Base-by-base conservation (phyloP, 495 filamentous ascomycete species). In the Aspergillus sclerotioniger region DNA sequence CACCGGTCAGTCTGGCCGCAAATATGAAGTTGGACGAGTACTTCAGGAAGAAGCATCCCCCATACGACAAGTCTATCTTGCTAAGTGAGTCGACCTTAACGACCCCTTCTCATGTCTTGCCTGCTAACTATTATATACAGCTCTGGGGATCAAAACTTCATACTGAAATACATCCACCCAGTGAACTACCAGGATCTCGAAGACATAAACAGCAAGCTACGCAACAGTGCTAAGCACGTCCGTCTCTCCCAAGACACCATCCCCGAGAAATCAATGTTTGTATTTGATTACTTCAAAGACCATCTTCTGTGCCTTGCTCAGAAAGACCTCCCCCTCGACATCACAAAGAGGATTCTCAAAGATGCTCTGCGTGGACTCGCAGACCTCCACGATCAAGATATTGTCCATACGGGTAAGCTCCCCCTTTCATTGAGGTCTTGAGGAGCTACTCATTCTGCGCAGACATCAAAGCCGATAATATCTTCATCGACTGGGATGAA, bases 211-310 rank as follows among this genome's bases (percentile, higher is more conserved):
- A 62, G 69, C 45, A 60, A 62, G n/a, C 73, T 76, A 51, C 66
- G 68, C 25, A 64, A 61, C 45, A 66, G 66, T 66, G 63, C 50
- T 31, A 66, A 64, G 51, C 75, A 77, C 63, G 58, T 75, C 47
- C 66, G 72, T 37, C 71, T 69, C 19, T 53, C 70, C 20, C 54
- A 63, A 50, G 78, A 81, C 57, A 75, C 67, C 35, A 69, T 80
- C 53, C 76, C 78, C 3, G 74, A 75, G 17, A 66, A 71, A 59
- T 74, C 71, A 10, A 77, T 79, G 70, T 76, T 80, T 62, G 74
- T 80, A 52, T 79, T 73, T 52, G 68, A 78, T 48, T 74, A 80
- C 59, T 62, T 78, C 50, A 74, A 66, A 8, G 76, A 75, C 45
- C 66, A 80, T 60, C 63, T 80, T 12, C 72, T 80, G 39, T 62